Base-by-base conservation (phyloP, 306 rosid species). In the Cucurbita ficifolia region DNA sequence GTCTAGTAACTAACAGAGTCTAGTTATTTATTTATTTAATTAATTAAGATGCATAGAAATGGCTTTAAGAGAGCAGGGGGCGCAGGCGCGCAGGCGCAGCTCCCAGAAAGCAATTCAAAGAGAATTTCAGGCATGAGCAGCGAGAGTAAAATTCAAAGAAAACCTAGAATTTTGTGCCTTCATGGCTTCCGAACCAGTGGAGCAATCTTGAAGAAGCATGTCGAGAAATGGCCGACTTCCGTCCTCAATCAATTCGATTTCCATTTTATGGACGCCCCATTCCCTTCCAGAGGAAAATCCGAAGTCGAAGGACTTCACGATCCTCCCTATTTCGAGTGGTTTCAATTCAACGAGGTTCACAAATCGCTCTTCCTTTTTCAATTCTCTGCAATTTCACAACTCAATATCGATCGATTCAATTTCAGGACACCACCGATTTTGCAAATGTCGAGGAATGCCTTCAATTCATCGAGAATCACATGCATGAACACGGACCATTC, bases 251-350 rank as follows among this genome's bases (percentile, higher is more conserved):
- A 67, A 5, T 57, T 90, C 54, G 92, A 93, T 65, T 84, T 93
- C 10, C 89, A 86, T 2, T 93, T 70, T 39, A 65, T 65, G 2
- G 90, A 93, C n/a, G 98, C 77, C 0, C 92, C 97, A 21, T 90
- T 90, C 64, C 96, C 96, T 9, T 84, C 85, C 62, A 56, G 35
- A 5, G 98, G 98, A 0, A 84, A 84, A 85, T 93, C 98, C 46
- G 96, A 86, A 0, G 92, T 93, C 5, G 90, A 93, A 46, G 96
- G 92, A 70, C 81, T 93, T 76, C 90, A 86, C 17, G 88, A 90
- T 64, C 97, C 98, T 78, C 98, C 98, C 33, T 93, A 87, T 75
- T 85, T 81, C 77, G 98, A 93, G 78, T 93, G 98, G 98, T 93
- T 90, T 87, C 96, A 82, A 57, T 87, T 82, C 83, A 81, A 81